Evolutionary conservation across 75 land plant genomes (phyloP), one percentile per base, ranked within the genome.

Genomic region (Azolla pinnata): DNA sequence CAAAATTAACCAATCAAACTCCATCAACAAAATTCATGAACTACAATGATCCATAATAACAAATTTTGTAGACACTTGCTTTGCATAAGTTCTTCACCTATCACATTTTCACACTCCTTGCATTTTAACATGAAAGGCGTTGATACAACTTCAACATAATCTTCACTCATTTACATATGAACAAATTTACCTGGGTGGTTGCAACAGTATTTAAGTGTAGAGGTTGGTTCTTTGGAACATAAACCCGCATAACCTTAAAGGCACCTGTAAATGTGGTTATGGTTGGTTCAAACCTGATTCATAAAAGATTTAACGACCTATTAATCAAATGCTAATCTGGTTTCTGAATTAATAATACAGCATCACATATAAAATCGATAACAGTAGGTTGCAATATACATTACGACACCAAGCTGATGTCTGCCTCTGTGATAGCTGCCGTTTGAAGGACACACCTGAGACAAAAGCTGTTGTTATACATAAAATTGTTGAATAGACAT

Each of bases 181-280:
- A 35, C 12, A n/a, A n/a, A n/a, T 52, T 1, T 52, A 81, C 83
- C 81, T 84, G 83, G 54, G 40, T 59, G 21, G 73, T n/a, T n/a
- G n/a, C n/a, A n/a, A n/a, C n/a, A n/a, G n/a, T 71, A 48, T 73
- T 83, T 31, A 77, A 47, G 47, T 72, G 81, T 67, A 81, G 71
- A 9, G 87, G 74, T 57, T 83, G 83, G 42, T 69, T 73, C 68
- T 78, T 87, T 16, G 87, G 81, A 20, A 83, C 69, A 68, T 59
- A 81, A 21, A 72, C 84, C 51, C 54, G 59, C 78, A 87, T 78
- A 48, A 81, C 81, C 60, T 87, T 68, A 49, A 64, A 78, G 42
- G 70, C 80, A 31, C 87, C 91, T 29, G 91, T 78, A 54, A 71
- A 75, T n/a, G 87, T 80, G 4, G 75, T 60, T 42, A 87, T 67